A percentile compares a stretch with the other conserved stretches of the same genome.
These are phyloP conservation scores for Penicillium sp. DNA, from an alignment of 2,329 filamentous ascomycete genomes.

Conservation along the genomic window DNA sequence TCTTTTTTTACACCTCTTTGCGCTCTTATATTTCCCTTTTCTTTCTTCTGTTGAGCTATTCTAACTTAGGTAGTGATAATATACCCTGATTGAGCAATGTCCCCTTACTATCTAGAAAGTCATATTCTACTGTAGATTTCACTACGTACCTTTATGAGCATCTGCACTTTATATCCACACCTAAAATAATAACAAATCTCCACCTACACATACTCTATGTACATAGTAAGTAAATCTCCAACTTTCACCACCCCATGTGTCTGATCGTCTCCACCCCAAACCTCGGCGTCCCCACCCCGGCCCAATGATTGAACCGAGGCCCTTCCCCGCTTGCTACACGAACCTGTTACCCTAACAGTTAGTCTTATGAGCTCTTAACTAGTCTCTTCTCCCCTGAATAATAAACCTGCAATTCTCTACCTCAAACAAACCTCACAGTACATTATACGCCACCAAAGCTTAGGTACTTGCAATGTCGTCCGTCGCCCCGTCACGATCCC, in stretches of 20 bases:
- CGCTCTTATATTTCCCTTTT: slow-evolving; percentile 14
- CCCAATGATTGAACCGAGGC: slow-evolving; percentile 13
- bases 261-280: background rate
- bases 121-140: too few species aligned
- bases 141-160: too few species aligned
- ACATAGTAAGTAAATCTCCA: too few species aligned
- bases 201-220: too few species aligned
- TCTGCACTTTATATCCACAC: too few species aligned
- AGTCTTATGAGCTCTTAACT: too few species aligned
- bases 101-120: background rate
- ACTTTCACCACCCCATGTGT: background rate
- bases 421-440: too few species aligned
- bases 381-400: background rate
- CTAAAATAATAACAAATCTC: too few species aligned
- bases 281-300: slow-evolving; percentile 11
- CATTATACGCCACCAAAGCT: background rate
- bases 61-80: slow-evolving; percentile 33
- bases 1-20: slow-evolving; percentile 14
- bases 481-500: slow-evolving; percentile 21
- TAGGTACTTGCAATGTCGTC: background rate
- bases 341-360: background rate
- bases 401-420: too few species aligned
- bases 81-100: slow-evolving; percentile 21
- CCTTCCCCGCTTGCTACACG: background rate
- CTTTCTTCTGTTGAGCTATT: slow-evolving; percentile 20